Evolutionary conservation across 805 yeast genomes (phyloP).

Genomic region (Candida xyloterini): DNA sequence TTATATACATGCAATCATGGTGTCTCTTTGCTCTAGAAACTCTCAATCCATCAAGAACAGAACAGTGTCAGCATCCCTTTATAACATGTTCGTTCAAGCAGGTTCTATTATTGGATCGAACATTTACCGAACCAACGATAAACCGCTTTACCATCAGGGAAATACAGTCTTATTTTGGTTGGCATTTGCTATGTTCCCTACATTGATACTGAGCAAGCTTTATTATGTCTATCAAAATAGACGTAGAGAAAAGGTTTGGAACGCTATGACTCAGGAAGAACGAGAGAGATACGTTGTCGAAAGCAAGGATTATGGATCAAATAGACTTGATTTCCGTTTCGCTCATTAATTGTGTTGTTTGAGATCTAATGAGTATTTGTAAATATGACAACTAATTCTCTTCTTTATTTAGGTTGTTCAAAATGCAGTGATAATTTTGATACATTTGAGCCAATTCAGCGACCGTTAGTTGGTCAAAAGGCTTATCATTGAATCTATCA

Average conservation of each 20-base stretch:
- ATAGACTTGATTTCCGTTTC: constrained; percentile 48
- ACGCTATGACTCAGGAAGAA: constrained; percentile 46
- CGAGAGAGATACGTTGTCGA: constrained; percentile 42
- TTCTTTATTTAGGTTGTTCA: constrained; percentile 10
- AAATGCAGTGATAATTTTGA: constrained; percentile 27
- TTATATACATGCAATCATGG: constrained; percentile 52
- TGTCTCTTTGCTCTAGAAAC: constrained; percentile 60
- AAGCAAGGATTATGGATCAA: constrained; percentile 54
- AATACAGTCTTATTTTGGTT: constrained; percentile 41
- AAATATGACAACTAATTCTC: not conserved
- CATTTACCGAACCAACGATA: constrained; percentile 55
- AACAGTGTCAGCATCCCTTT: constrained; percentile 62
- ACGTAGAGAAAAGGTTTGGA: constrained; percentile 49
- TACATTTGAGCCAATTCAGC: constrained; percentile 29
- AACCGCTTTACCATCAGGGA: constrained; percentile 60
- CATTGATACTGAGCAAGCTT: constrained; percentile 29
- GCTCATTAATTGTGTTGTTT: constrained; percentile 17
- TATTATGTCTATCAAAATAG: constrained; percentile 44
- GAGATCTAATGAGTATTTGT: not conserved
- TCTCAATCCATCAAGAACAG: constrained; percentile 62
- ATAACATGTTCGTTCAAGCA: constrained; percentile 62
- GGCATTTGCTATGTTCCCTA: constrained; percentile 30
- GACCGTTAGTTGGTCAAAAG: constrained; percentile 30
- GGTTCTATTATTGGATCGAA: constrained; percentile 53
- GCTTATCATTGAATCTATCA: constrained; percentile 21